Base-by-base conservation (phyloP, 148 eudicot genomes). In the Persicaria maculosa region DNA sequence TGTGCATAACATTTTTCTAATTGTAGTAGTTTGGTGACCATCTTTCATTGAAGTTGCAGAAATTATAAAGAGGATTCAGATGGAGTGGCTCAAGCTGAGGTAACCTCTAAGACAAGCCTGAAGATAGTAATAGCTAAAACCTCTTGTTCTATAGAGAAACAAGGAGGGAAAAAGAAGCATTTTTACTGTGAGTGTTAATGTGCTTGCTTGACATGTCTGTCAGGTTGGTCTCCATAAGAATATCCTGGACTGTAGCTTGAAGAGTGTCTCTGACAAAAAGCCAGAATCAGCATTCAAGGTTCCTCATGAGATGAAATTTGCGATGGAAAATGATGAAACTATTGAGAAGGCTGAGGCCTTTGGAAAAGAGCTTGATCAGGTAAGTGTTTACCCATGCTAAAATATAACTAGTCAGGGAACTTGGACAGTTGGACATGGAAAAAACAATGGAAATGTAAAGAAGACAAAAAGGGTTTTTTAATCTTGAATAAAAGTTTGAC, bases 341-440 rank as follows among this genome's bases (percentile, higher is more conserved):
- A 81, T 92, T 68, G 86, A 90, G 80, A 89, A 82, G 85, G 97
- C 96, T 57, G 92, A 90, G 75, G 93, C 93, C 54, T 90, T 87
- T 74, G 50, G 86, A 62, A 90, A 90, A 81, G 92, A 88, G 76
- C 96, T 94, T 65, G 96, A 92, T 54, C 80, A 86, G 84, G 97
- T 90, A 87, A 84, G 97, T 55, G 68, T 10, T 71, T 47, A 19
- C 44, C 54, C 10, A 48, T 69, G 52, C 6, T 45, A 69, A n/a
- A 69, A 45, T 16, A 15, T 43, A 44, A 14, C 11, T 68, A 9
- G 20, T 15, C 47, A 14, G 46, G 71, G 45, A 12, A 12, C n/a
- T 17, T 68, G 47, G 47, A 68, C 61, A n/a, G n/a, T n/a, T n/a
- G n/a, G n/a, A 55, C 1, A 1, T 0, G 1, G 8, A 0, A 68